Evolutionary conservation across 2,329 filamentous ascomycete species (phyloP), one percentile per base, ranked within the genome.

Genomic region (Fusarium sp.): DNA sequence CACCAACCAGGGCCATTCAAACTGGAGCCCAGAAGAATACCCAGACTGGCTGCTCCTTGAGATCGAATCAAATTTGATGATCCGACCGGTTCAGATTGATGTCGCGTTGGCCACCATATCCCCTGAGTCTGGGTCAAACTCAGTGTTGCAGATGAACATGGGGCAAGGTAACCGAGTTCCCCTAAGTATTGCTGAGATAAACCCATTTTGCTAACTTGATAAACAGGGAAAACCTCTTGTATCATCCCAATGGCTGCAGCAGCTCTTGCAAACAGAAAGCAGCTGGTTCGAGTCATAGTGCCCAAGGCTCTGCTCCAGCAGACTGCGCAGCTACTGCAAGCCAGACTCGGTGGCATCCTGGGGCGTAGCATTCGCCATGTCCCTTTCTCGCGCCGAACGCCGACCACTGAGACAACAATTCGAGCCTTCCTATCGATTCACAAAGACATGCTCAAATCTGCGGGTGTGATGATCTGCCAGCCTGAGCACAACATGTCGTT

Each of bases 1-100:
- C 71, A 80, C 3, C 63, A 89, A 79, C 67, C 64, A 17, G 8
- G 76, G 76, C 65, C 91, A 92, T 73, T 77, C 75, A 0, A 88
- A 90, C 33, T 93, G 91, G 91, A 75, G 83, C 3, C 87, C 89
- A 0, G n/a, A 78, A 0, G 80, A 88, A 0, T 79, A 86, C 35
- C 84, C 90, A 0, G 91, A 94, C 74, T 93, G 91, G 88, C 78
- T 94, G 0, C 81, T 94, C 0, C 80, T 94, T 0, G 92, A 94
- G 70, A 87, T 94, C 16, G 92, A 94, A 60, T 84, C 87, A 0
- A 86, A 92, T 66, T 79, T 94, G 3, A 82, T 91, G 31, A 90
- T 94, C 61, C 87, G 92, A 0, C 82, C 85, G 0, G 87, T 88
- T 4, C 92, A 94, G 71, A 84, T 92, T 1, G 84, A 90, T 6